phyloP scores from a whole-genome alignment of 2,329 filamentous ascomycete species.

The Onygenales sp. region DNA sequence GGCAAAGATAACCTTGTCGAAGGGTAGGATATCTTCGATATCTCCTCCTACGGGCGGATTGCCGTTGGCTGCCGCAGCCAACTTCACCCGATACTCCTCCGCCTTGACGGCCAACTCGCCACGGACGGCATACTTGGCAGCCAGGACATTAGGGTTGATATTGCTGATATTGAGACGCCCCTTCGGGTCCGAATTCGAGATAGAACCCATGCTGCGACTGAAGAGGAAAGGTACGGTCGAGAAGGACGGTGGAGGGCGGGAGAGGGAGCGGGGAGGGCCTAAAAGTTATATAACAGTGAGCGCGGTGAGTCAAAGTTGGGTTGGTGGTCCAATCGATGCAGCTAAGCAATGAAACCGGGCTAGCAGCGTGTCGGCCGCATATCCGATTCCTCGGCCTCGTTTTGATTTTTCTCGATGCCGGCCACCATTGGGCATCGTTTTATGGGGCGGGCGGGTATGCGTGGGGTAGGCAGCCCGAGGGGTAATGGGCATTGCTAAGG shows the following conservation, averaged over 20 bases:
- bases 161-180: slow-evolving; percentile 63
- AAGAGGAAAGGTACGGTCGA: background rate
- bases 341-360: background rate
- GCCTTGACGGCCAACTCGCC: slow-evolving; percentile 91
- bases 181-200: slow-evolving; percentile 5
- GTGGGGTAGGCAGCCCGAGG: too few species aligned
- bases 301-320: background rate
- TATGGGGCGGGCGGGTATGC: too few species aligned
- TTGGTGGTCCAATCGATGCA: background rate
- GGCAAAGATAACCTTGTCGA: slow-evolving; percentile 84
- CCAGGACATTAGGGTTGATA: slow-evolving; percentile 82
- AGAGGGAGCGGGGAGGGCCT: background rate
- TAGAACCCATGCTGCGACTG: slow-evolving; percentile 8
- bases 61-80: slow-evolving; percentile 34
- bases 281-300: background rate
- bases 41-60: slow-evolving; percentile 15
- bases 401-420: background rate
- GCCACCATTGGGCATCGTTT: too few species aligned
- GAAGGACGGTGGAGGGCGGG: background rate
- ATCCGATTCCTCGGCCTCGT: background rate
- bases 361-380: background rate
- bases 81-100: slow-evolving; percentile 73
- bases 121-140: slow-evolving; percentile 90
- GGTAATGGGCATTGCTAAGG: too few species aligned
- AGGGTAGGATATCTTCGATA: slow-evolving; percentile 51